Evolutionary conservation across 352 stramenopile species (phyloP), one percentile per base, ranked within the genome.

Genomic region (Phytophthora cryptogea): DNA sequence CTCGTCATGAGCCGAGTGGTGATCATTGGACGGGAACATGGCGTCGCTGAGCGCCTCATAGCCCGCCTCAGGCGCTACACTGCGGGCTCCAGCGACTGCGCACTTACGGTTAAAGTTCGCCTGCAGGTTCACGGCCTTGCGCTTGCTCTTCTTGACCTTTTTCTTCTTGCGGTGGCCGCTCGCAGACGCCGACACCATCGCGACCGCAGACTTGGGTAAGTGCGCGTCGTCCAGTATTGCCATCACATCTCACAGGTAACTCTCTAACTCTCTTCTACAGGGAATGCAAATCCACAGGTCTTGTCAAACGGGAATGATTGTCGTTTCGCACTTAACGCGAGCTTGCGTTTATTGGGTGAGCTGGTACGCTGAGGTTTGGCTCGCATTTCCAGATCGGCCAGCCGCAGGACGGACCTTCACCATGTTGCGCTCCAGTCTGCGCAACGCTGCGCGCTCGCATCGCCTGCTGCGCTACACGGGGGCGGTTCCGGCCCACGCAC

Each of bases 81-180:
- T 44, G 7, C 37, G 51, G 54, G 30, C 42, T 6, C 27, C 45
- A 37, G 47, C 43, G 6, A 70, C 47, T 27, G 54, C 66, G 53
- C 82, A 94, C 85, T 94, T 94, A 94, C 85, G 78, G 57, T 80
- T 83, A 42, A 91, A 94, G 54, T 92, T 89, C 43, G 81, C 66
- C 68, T 92, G 81, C 51, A 94, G 65, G 55, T 94, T 94, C 59
- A 94, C 85, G 58, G 85, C 66, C 63, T 89, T 91, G 61, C 85
- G 80, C 73, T 90, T 94, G 64, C 65, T 72, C 65, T 89, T 89
- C 77, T 86, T 92, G 9, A 49, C 58, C 65, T 88, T 90, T 66
- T 83, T 87, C 75, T 92, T 93, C 62, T 83, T 86, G 17, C 40
- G 60, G 56, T 79, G 73, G 20, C 45, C 55, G 48, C 50, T 66